phyloP scores from a whole-genome alignment of 2,329 filamentous ascomycete species.

The Fusarium falciforme region DNA sequence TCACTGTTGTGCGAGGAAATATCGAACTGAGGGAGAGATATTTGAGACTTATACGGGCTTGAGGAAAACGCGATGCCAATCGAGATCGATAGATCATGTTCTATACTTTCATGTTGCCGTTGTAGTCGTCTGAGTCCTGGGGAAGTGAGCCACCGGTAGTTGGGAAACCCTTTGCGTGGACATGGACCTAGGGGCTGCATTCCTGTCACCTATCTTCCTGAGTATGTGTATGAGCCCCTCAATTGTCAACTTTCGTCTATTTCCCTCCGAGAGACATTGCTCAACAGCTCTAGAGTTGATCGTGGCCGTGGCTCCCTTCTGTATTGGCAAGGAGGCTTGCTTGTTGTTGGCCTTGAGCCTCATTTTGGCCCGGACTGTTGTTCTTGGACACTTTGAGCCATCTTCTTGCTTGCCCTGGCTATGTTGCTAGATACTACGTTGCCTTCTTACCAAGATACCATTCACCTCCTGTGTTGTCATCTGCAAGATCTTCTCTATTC shows the following conservation, averaged over 20 bases:
- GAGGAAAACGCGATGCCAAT: slow-evolving; percentile 61
- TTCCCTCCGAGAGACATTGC: too few relatives aligned
- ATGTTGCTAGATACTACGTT: slow-evolving; percentile 55
- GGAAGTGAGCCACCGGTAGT: slow-evolving; percentile 66
- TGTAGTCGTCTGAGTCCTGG: slow-evolving; percentile 74
- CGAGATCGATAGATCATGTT: slow-evolving; percentile 54
- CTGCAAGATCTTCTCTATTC: slow-evolving; percentile 56
- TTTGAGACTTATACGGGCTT: slow-evolving; percentile 75
- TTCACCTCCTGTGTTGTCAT: slow-evolving; percentile 54
- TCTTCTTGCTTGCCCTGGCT: slow-evolving; percentile 21
- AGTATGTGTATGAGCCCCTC: neutral
- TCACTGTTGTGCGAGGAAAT: slow-evolving; percentile 81
- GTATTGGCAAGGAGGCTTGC: neutral
- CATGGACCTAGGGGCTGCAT: slow-evolving; percentile 69
- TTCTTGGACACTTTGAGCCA: neutral
- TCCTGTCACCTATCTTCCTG: slow-evolving; percentile 71
- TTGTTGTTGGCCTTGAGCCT: neutral
- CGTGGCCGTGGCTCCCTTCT: neutral
- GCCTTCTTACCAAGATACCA: slow-evolving; percentile 52
- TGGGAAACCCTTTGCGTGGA: slow-evolving; percentile 64
- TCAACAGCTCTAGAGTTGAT: neutral
- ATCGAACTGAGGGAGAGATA: slow-evolving; percentile 90
- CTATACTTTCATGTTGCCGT: slow-evolving; percentile 75
- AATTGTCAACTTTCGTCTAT: too few relatives aligned
- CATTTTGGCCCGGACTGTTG: neutral